These are phyloP conservation scores for Acanthamoeba sp. DNA, from an alignment of 208 protist genomes.

Conservation along the genomic window DNA sequence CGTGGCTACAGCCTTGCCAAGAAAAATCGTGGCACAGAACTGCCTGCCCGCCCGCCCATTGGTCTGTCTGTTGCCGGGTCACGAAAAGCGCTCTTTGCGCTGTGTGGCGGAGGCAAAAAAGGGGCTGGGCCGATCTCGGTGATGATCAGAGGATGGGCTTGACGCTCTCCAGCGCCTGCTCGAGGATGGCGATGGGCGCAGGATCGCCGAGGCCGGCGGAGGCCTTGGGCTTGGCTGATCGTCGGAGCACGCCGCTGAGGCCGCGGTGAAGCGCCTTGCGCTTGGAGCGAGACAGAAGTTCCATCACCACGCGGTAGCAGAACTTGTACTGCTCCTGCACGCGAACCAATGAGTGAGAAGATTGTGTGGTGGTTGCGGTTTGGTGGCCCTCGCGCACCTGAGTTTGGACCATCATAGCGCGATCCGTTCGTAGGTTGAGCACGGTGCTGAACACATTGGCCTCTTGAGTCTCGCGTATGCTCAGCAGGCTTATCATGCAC, in stretches of 20 bases:
- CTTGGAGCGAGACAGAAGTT: slow-evolving; percentile 4
- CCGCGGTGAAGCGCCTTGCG: not conserved
- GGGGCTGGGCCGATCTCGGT: too few species aligned
- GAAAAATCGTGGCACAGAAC: too few species aligned
- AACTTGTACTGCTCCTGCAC: slow-evolving; percentile 46
- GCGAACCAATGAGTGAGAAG: not conserved
- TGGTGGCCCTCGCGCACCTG: too few species aligned
- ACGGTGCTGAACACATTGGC: slow-evolving; percentile 30
- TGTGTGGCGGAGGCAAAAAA: too few species aligned
- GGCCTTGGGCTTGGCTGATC: not conserved
- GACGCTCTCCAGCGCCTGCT: too few species aligned
- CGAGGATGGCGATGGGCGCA: too few species aligned
- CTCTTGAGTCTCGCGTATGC: slow-evolving; percentile 5
- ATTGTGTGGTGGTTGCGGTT: not conserved
- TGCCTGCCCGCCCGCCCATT: too few species aligned
- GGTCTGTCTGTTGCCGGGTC: too few species aligned
- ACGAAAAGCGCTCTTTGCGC: too few species aligned
- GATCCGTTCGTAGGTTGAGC: not conserved
- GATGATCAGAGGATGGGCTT: too few species aligned
- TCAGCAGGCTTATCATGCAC: slow-evolving; percentile 14
- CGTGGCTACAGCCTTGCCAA: too few species aligned
- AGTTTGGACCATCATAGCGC: slow-evolving; percentile 47
- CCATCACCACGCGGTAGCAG: slow-evolving; percentile 16
- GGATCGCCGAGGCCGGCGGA: too few species aligned
- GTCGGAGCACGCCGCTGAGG: not conserved